Evolutionary conservation across 306 rosid species (phyloP), one percentile per base, ranked within the genome.

Genomic region (Malus asiatica): DNA sequence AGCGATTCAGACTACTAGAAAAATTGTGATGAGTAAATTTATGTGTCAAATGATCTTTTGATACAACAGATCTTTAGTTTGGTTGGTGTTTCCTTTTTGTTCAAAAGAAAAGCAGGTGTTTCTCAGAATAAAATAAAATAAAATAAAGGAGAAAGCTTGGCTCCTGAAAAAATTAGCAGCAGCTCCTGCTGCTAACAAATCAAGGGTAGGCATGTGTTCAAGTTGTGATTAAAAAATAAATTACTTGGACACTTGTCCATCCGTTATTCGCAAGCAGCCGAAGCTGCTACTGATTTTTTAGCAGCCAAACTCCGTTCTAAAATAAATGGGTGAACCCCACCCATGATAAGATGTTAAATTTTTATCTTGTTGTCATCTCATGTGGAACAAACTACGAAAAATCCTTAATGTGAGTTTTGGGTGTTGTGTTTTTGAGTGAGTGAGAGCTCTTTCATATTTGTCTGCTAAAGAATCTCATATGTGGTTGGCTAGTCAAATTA

Each of bases 401-500:
- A 38, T 38, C 42, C 42, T 38, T 38, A 38, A 38, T 7, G 20
- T 15, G 55, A 2, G 55, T 51, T 51, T 44, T 15, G 55, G 55
- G 19, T 51, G 20, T 51, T 51, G 79, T 71, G 38, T 72, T 29
- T 25, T 51, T 68, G 79, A 69, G 78, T 57, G 71, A 64, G 20
- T 16, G 20, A 16, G 18, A 1, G 52, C 70, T 76, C 3, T 10
- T 42, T 42, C 45, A 42, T 18, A 2, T 51, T 16, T 27, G 55
- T 66, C 69, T 19, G 6, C 4, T 11, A 30, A 73, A 73, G 66
- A 74, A 66, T 71, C 71, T 68, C 74, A 51, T 69, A 35, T 25
- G 19, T 5, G 30, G 78, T 74, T 75, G 73, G 82, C 66, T 35
- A 72, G 85, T 74, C 89, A 85, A 78, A 81, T 81, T 82, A 83